Conservation (phyloP, 768 basidiomycete species). For the Trametes maxima region DNA sequence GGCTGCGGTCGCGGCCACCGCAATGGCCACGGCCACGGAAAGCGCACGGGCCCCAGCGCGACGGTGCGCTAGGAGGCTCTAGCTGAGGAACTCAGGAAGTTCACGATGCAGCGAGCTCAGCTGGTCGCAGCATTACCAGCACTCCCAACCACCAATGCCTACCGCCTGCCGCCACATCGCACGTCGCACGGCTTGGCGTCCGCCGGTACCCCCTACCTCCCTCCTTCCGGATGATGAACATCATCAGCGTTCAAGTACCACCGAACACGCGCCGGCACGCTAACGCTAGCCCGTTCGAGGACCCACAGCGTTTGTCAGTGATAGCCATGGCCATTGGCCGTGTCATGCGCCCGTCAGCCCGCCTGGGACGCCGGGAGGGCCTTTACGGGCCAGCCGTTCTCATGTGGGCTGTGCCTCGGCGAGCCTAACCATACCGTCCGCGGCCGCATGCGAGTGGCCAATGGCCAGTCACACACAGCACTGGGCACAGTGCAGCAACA, state of each 20-base stretch:
- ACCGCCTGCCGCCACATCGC: no score
- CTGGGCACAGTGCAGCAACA: slow-evolving; percentile 1
- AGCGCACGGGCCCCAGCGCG: no score
- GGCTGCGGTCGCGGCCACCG: no score
- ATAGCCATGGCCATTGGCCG: not conserved
- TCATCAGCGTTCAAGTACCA: no score
- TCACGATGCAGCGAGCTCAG: not conserved
- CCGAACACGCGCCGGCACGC: not conserved
- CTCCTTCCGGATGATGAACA: no score
- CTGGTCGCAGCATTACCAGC: not conserved
- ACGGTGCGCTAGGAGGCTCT: not conserved
- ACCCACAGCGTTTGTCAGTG: slow-evolving; percentile 12
- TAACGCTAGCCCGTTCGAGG: slow-evolving; percentile 10
- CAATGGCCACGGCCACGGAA: no score
- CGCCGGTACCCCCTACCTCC: no score
- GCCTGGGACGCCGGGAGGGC: not conserved
- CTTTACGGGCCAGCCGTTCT: not conserved
- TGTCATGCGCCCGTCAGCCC: not conserved
- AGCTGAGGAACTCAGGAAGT: no score
- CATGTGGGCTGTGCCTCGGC: slow-evolving; percentile 7
- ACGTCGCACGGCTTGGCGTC: no score
- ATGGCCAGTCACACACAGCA: no score
- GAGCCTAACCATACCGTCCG: slow-evolving; percentile 5
- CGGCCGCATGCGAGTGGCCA: no score
- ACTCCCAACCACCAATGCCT: no score